Evolutionary conservation across 2,329 filamentous ascomycete genomes (phyloP), one percentile per base, ranked within the genome.

Genomic region (Xylaria sp.): DNA sequence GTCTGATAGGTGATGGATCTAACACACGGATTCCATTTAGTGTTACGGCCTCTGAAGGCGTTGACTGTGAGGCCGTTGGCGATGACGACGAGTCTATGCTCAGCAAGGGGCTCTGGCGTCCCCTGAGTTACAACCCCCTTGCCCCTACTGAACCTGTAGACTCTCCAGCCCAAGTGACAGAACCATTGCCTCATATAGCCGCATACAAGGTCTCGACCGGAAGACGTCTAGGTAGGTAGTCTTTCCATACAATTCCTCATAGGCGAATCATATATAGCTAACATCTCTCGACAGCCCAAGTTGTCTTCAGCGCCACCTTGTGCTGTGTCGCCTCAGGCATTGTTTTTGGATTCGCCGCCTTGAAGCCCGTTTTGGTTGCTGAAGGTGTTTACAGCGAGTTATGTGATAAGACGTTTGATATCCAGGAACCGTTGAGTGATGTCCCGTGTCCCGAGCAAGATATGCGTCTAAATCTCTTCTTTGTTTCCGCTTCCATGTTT

Each of bases 401-500:
- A 51, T 87, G 84, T 66, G 79, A 77, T 1, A 63, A 73, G 52
- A 70, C 78, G 52, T 76, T 80, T 65, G 59, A 78, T 16, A 70
- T 76, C 1, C 70, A 76, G 71, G 53, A 63, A 2, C 62, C 62
- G 37, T 59, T 57, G 35, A 57, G 62, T 47, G 54, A 65, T 6
- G 48, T 71, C 50, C 77, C 83, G 6, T 87, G 85, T 67, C 81
- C 82, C 50, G 78, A 79, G 66, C 85, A 75, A 56, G 71, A 74
- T 56, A 69, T 75, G 67, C 69, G 72, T 18, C 76, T 90, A 59
- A 90, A 90, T 70, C 75, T 90, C 52, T 89, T 89, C 81, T 90
- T 90, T 76, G 86, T 86, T 19, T 77, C 86, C 52, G 86, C 86
- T 3, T 86, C 86, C 4, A 85, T 88, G 49, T 84, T 81, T 9